Evolutionary conservation across 2,329 filamentous ascomycete species (phyloP).

Genomic region (Penicillium sp.): DNA sequence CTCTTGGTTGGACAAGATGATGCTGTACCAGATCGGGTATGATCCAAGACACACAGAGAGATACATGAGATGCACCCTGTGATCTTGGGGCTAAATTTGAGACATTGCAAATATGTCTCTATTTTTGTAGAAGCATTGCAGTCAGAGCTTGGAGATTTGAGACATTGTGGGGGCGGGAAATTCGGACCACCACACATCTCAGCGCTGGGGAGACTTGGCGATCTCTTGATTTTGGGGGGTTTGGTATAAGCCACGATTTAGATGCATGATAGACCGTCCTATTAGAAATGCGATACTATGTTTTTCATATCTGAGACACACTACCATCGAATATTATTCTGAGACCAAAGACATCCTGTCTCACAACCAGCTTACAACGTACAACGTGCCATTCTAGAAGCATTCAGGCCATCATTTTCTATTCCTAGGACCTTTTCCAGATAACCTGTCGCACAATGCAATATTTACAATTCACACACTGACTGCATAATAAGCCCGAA

Average conservation of each 20-base stretch:
- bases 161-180: slow-evolving; percentile 17
- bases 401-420: not conserved
- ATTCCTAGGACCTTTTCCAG: not conserved
- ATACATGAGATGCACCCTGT: not conserved
- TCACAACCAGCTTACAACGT: not conserved
- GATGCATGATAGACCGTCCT: slow-evolving; percentile 1
- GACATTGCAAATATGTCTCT: slow-evolving; percentile 14
- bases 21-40: not conserved
- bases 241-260: not conserved
- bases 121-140: slow-evolving; percentile 15
- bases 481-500: not conserved
- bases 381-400: not conserved
- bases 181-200: not conserved
- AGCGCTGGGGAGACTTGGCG: not conserved
- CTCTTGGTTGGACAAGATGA: slow-evolving; percentile 27
- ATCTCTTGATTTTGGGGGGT: not conserved
- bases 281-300: not conserved
- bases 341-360: not conserved
- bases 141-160: slow-evolving; percentile 7
- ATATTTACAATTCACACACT: not conserved
- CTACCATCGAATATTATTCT: not conserved
- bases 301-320: not conserved
- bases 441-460: not conserved
- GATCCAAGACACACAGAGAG: not conserved
- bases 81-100: slow-evolving; percentile 15